Conservation (phyloP, 2,329 filamentous ascomycete species). For the Colletotrichum spinosum region DNA sequence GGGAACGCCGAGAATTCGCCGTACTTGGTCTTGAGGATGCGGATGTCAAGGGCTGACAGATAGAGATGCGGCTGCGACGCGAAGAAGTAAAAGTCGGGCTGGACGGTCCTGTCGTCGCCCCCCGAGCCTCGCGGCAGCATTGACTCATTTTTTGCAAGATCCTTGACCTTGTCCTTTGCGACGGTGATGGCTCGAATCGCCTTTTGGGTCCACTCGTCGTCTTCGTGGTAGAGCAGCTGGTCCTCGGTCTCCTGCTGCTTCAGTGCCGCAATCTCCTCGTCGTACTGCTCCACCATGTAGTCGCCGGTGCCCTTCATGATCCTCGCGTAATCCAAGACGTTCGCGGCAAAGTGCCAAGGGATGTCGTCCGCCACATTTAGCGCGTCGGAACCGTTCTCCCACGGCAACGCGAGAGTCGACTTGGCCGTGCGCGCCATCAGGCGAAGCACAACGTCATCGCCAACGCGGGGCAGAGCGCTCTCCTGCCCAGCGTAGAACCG, state of each 20-base stretch:
- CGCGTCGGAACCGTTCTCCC: constrained; percentile 79
- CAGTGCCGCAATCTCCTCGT: constrained; percentile 81
- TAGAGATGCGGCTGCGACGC: constrained; percentile 89
- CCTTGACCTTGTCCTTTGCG: constrained; percentile 78
- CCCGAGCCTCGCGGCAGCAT: constrained; percentile 34
- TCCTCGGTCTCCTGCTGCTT: constrained; percentile 86
- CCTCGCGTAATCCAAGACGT: constrained; percentile 92
- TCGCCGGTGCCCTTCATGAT: constrained; percentile 94
- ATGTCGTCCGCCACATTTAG: constrained; percentile 79
- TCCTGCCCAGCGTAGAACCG: constrained; percentile 94
- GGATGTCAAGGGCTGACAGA: constrained; percentile 89
- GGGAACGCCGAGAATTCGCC: constrained; percentile 86
- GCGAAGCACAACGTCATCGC: constrained; percentile 89
- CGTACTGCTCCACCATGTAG: constrained; percentile 86
- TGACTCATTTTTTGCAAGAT: constrained; percentile 51
- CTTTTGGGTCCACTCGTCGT: constrained; percentile 91
- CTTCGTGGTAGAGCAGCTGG: constrained; percentile 89
- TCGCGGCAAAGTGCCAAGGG: constrained; percentile 94
- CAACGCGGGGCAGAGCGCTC: constrained; percentile 80
- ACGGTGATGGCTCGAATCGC: constrained; percentile 81
- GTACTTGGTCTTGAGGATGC: constrained; percentile 90
- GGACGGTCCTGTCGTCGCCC: constrained; percentile 27
- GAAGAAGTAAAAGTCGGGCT: constrained; percentile 84
- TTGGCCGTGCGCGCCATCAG: constrained; percentile 84
- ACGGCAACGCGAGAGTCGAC: constrained; percentile 88